Base-by-base conservation (phyloP, 306 rosid species). In the Carpinus viminea region DNA sequence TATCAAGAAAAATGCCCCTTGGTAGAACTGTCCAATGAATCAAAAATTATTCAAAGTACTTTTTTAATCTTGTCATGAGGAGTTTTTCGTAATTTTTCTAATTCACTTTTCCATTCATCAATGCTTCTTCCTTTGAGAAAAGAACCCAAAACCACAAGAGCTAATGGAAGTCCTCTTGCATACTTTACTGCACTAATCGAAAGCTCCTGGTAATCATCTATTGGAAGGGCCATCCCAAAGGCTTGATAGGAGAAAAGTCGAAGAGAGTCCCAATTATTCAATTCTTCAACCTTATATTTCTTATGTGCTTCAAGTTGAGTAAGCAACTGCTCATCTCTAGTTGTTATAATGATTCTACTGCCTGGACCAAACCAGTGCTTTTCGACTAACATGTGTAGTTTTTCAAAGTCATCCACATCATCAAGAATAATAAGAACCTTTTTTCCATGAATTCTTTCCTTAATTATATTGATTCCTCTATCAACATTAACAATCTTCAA, bases 141-240 rank as follows among this genome's bases (percentile, higher is more conserved):
- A 13, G 87, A 88, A 0, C 89, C 91, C 69, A 80, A 68, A 2
- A 80, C 83, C 73, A 80, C 70, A 62, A 88, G 85, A 16, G 89
- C 89, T 2, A 88, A 13, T 4, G 87, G 91, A 1, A 85, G 9
- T 7, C 89, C 89, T 18, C 78, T 66, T 57, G 77, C 80, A n/a
- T 83, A 88, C 31, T 60, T 0, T 28, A 74, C 54, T 0, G 79
- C 81, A 0, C 12, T 5, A 43, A 36, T 76, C 1, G 89, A 68
- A 1, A 83, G 80, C 0, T 52, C 36, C n/a, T 0, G 0, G 46
- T 70, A 82, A 7, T 24, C 74, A 53, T 77, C 52, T 0, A 0
- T 11, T 5, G 84, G 88, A 11, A 34, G 62, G 2, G 17, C 11
- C 12, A 51, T 43, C 2, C 53, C 26, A 36, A 76, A 87, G 2